These are phyloP conservation scores for Penicillium daleae DNA, from an alignment of 495 filamentous ascomycete genomes.

Conservation along the genomic window DNA sequence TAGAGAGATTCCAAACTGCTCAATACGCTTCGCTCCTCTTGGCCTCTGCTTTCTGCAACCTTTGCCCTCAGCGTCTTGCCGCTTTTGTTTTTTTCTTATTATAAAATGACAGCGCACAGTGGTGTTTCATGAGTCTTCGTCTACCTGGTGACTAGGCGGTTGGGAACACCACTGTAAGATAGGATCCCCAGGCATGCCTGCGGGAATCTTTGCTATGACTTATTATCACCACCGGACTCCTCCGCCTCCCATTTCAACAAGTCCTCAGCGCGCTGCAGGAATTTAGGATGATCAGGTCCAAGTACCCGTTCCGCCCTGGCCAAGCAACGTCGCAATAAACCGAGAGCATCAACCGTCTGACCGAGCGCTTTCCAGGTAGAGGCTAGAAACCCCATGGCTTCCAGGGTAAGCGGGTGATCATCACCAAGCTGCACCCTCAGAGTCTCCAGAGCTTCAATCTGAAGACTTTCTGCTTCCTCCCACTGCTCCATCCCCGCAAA, in stretches of 20 bases:
- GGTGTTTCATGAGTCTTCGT: too few relatives aligned
- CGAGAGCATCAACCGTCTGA: conserved; percentile 4
- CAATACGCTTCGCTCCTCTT: too few relatives aligned
- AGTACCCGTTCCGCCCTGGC: conserved; percentile 6
- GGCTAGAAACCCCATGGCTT: background rate
- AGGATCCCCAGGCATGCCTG: too few relatives aligned
- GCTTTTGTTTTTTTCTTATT: too few relatives aligned
- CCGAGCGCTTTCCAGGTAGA: conserved; percentile 6
- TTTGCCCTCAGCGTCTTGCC: too few relatives aligned
- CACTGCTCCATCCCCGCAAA: background rate
- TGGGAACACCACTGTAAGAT: too few relatives aligned
- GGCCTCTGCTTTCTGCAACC: too few relatives aligned
- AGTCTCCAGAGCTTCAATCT: background rate
- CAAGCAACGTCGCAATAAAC: conserved; percentile 8
- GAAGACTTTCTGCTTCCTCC: background rate
- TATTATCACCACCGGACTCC: background rate
- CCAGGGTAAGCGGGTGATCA: background rate
- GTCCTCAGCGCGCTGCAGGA: background rate
- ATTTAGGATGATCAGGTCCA: conserved; percentile 1
- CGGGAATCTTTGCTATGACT: too few relatives aligned
- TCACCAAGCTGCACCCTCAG: background rate
- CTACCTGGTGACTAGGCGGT: too few relatives aligned
- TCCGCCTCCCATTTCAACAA: conserved; percentile 12
- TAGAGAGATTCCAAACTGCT: too few relatives aligned
- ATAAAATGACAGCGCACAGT: too few relatives aligned